Percentiles rank a stretch among this genome's conserved stretches.
Evolutionary conservation across 2,329 filamentous ascomycete genomes (phyloP).

Genomic region (Penicillium sp.): DNA sequence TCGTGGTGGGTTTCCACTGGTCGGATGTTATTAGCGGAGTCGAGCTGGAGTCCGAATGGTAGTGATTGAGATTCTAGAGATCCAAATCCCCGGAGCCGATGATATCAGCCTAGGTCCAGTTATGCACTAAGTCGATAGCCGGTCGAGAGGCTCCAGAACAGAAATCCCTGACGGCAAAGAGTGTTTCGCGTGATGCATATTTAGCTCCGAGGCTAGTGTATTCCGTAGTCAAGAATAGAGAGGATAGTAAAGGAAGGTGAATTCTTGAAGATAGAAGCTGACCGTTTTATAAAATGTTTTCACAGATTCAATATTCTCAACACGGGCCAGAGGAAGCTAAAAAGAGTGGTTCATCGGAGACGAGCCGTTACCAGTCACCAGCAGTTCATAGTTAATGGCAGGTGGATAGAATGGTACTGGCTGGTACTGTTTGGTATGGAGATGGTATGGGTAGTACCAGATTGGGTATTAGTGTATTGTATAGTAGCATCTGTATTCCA

Average conservation of each 20-base stretch:
- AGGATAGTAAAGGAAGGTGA: not conserved
- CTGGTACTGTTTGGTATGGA: not conserved
- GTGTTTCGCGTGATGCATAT: not conserved
- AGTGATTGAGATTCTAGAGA: not conserved
- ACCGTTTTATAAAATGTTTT: not conserved
- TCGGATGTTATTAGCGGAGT: not conserved
- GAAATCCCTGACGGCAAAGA: not conserved
- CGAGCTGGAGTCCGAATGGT: not conserved
- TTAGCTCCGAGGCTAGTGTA: not conserved
- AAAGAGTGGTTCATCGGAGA: constrained; percentile 3
- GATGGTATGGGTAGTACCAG: not conserved
- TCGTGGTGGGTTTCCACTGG: constrained; percentile 12
- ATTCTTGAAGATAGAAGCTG: not conserved
- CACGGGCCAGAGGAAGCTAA: not conserved
- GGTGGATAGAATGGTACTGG: not conserved
- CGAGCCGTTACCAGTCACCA: not conserved
- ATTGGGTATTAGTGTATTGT: not conserved
- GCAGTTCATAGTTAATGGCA: not conserved
- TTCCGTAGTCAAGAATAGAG: not conserved
- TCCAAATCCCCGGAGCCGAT: not conserved
- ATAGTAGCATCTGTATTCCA: not conserved
- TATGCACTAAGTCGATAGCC: not conserved
- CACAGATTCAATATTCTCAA: too few species aligned
- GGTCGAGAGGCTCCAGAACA: not conserved
- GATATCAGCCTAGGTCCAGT: not conserved